Evolutionary conservation across 352 stramenopile genomes (phyloP).

Genomic region (Globisporangium parvum): DNA sequence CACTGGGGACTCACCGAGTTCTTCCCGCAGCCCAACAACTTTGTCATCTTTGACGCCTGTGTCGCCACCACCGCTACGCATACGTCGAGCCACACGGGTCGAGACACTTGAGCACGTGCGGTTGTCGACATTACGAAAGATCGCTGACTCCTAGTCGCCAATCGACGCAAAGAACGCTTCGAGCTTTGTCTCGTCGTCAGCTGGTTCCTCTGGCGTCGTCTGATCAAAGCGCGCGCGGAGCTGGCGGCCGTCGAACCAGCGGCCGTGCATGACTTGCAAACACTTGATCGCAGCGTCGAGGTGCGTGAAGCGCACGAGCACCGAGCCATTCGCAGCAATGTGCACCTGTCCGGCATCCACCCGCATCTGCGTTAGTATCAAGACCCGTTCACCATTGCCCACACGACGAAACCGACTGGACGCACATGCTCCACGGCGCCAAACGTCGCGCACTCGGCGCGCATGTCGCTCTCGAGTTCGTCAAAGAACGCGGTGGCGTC

Average conservation of each 20-base stretch:
- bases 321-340: slow-evolving; percentile 51
- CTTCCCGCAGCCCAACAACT: slow-evolving; percentile 76
- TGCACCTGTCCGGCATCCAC: too few species aligned
- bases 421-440: slow-evolving; percentile 50
- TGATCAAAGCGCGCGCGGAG: slow-evolving; percentile 60
- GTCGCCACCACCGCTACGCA: background rate
- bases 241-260: slow-evolving; percentile 74
- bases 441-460: slow-evolving; percentile 61
- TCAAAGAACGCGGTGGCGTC: slow-evolving; percentile 49
- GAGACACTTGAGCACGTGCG: background rate
- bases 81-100: too few species aligned
- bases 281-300: slow-evolving; percentile 60
- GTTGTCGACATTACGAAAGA: too few species aligned
- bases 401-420: background rate
- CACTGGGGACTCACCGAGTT: slow-evolving; percentile 42
- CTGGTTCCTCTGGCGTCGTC: slow-evolving; percentile 41
- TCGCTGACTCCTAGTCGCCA: slow-evolving; percentile 5
- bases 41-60: slow-evolving; percentile 77
- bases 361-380: too few species aligned
- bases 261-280: slow-evolving; percentile 65
- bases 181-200: slow-evolving; percentile 63
- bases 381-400: background rate
- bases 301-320: slow-evolving; percentile 52
- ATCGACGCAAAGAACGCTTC: slow-evolving; percentile 76
- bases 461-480: slow-evolving; percentile 80